Evolutionary conservation across 306 rosid species (phyloP).

Genomic region (Rubus parviflorus): DNA sequence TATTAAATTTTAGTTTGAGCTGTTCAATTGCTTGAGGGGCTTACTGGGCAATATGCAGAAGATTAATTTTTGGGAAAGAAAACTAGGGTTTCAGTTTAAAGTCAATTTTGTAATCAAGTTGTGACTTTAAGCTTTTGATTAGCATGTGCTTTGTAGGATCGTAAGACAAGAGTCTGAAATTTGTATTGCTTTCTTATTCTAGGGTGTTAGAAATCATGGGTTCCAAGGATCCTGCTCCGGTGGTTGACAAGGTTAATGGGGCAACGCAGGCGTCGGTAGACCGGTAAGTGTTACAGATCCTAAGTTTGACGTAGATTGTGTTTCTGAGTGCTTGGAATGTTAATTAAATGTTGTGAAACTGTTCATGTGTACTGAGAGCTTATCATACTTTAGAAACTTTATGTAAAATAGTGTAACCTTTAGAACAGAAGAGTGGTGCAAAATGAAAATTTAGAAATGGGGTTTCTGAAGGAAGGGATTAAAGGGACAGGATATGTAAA

Average conservation of each 20-base stretch:
- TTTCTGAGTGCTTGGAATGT: background rate
- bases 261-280: constrained; percentile 33
- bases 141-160: background rate
- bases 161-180: constrained; percentile 1
- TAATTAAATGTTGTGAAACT: background rate
- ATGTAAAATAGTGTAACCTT: background rate
- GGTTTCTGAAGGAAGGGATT: background rate
- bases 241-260: constrained; percentile 34
- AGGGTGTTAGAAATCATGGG: constrained; percentile 45
- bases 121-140: background rate
- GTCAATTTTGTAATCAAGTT: background rate
- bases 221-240: constrained; percentile 48
- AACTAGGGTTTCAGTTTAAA: background rate
- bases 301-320: background rate
- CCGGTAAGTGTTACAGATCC: constrained; percentile 35
- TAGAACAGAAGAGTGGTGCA: background rate
- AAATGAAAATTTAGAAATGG: constrained; percentile 1
- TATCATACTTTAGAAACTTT: background rate
- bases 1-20: background rate
- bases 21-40: background rate
- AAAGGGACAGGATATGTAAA: background rate
- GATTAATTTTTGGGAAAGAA: background rate
- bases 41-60: background rate
- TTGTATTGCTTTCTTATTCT: constrained; percentile 13
- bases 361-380: background rate